Evolutionary conservation across 2,329 filamentous ascomycete genomes (phyloP).

Genomic region (Fusarium liriodendri): DNA sequence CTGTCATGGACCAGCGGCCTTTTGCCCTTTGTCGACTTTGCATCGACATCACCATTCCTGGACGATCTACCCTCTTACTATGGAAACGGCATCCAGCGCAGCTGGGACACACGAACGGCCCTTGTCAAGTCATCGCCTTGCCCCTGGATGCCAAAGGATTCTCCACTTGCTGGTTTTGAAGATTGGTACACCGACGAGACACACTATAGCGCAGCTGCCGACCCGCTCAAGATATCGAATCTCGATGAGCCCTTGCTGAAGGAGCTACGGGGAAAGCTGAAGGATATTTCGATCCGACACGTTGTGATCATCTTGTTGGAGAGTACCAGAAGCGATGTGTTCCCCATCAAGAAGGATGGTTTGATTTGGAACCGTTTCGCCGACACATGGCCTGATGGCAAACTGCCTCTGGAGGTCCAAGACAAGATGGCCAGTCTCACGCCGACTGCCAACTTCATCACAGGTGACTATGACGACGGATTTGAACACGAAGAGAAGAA

Average conservation of each 20-base stretch:
- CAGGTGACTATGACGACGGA: slow-evolving; percentile 51
- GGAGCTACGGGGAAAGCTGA: slow-evolving; percentile 40
- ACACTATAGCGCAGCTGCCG: slow-evolving; percentile 51
- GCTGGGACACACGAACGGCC: slow-evolving; percentile 44
- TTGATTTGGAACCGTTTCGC: slow-evolving; percentile 51
- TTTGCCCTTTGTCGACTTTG: slow-evolving; percentile 50
- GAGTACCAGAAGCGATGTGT: slow-evolving; percentile 58
- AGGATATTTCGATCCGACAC: slow-evolving; percentile 53
- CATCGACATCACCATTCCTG: slow-evolving; percentile 45
- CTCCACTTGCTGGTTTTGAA: slow-evolving; percentile 35
- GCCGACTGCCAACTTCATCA: slow-evolving; percentile 48
- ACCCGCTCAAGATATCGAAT: slow-evolving; percentile 56
- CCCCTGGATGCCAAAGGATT: slow-evolving; percentile 40
- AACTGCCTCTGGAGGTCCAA: slow-evolving; percentile 48
- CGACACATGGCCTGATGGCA: slow-evolving; percentile 46
- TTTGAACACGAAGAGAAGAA: slow-evolving; percentile 40
- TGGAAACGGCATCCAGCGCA: slow-evolving; percentile 42
- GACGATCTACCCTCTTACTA: slow-evolving; percentile 39
- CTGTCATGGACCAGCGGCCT: slow-evolving; percentile 50
- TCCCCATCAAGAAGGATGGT: slow-evolving; percentile 55
- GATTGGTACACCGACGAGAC: slow-evolving; percentile 41
- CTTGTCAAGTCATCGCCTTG: slow-evolving; percentile 35
- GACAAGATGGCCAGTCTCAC: slow-evolving; percentile 45
- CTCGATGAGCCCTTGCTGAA: slow-evolving; percentile 47
- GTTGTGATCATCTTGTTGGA: slow-evolving; percentile 58